Evolutionary conservation across 768 basidiomycete genomes (phyloP).

Genomic region (Termitomyces sp.): DNA sequence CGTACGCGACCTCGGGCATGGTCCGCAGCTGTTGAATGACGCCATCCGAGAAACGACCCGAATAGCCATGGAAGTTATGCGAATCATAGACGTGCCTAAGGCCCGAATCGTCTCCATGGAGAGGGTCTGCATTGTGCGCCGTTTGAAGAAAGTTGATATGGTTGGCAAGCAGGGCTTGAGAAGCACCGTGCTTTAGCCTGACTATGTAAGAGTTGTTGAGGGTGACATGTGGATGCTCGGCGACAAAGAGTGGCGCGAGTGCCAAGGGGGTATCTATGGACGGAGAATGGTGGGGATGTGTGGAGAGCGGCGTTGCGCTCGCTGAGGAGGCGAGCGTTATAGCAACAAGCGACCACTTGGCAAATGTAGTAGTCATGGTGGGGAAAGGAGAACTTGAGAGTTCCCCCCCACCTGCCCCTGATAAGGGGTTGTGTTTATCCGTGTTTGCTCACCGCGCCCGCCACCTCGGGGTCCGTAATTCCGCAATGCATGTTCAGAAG

Average conservation of each 20-base stretch:
- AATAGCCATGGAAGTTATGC: constrained; percentile 66
- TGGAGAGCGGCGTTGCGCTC: constrained; percentile 48
- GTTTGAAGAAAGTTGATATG: constrained; percentile 77
- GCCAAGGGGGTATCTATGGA: constrained; percentile 41
- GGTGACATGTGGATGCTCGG: constrained; percentile 63
- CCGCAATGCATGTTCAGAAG: constrained; percentile 2
- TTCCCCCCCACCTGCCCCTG: constrained; percentile 16
- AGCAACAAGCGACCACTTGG: constrained; percentile 41
- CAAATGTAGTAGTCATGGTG: constrained; percentile 41
- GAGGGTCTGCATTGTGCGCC: constrained; percentile 53
- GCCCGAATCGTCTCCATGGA: constrained; percentile 49
- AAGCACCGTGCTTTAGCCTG: constrained; percentile 73
- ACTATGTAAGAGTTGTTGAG: constrained; percentile 95
- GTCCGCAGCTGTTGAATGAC: constrained; percentile 75
- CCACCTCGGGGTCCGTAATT: constrained; percentile 2
- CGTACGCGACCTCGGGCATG: constrained; percentile 86
- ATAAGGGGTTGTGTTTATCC: constrained; percentile 28
- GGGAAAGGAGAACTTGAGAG: constrained; percentile 21
- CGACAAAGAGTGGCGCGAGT: constrained; percentile 58
- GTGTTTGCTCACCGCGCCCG: constrained; percentile 26
- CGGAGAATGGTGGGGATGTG: constrained; percentile 29
- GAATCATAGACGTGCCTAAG: constrained; percentile 76
- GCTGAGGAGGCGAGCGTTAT: constrained; percentile 35
- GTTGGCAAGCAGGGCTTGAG: constrained; percentile 56
- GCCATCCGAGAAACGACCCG: constrained; percentile 69